A percentile compares a stretch with the other conserved stretches of the same genome.
These are phyloP conservation scores for Aphanomyces cochlioides DNA, from an alignment of 352 stramenopile species.

Conservation along the genomic window DNA sequence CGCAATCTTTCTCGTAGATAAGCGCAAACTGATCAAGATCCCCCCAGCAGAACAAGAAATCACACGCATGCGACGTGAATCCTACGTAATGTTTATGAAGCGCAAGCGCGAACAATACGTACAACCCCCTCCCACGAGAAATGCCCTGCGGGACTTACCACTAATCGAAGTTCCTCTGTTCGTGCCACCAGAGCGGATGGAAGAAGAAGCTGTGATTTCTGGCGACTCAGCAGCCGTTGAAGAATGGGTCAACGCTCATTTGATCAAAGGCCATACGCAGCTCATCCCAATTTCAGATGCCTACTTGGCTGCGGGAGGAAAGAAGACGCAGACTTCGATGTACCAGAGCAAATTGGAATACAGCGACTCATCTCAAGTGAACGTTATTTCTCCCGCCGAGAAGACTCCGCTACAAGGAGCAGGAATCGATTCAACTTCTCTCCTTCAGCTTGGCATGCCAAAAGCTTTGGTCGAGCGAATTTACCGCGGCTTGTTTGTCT, in stretches of 20 bases:
- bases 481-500: conserved; percentile 78
- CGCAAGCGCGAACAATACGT: conserved; percentile 21
- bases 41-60: conserved; percentile 70
- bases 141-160: not conserved
- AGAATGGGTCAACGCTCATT: conserved; percentile 74
- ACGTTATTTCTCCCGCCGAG: conserved; percentile 18
- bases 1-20: not conserved
- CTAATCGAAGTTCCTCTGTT: conserved; percentile 21
- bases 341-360: conserved; percentile 31
- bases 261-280: conserved; percentile 31
- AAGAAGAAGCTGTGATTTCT: conserved; percentile 24
- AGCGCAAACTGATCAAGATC: conserved; percentile 32
- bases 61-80: conserved; percentile 58
- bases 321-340: conserved; percentile 9
- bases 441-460: conserved; percentile 71
- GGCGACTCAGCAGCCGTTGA: conserved; percentile 39
- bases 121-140: not conserved
- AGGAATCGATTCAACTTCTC: conserved; percentile 63
- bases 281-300: conserved; percentile 27
- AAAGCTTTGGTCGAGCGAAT: conserved; percentile 73
- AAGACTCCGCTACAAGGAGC: conserved; percentile 49
- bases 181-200: conserved; percentile 10
- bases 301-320: conserved; percentile 11
- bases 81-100: conserved; percentile 33
- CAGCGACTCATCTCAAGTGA: conserved; percentile 24